Conservation (phyloP, 306 rosid species). For the Casuarina equisetifolia region DNA sequence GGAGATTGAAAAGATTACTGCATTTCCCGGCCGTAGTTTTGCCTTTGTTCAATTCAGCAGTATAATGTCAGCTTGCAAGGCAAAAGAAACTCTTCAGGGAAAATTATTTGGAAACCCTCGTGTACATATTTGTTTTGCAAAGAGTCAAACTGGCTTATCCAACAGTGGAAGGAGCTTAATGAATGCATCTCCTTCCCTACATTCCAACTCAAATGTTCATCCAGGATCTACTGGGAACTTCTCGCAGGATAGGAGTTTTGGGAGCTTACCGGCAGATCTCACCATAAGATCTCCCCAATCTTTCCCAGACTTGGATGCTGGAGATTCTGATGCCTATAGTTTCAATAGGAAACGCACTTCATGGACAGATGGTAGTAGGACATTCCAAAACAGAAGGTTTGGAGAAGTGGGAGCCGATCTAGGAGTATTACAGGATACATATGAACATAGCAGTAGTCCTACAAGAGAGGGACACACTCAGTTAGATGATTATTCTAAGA, state of each 20-base stretch:
- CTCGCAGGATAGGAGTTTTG: conserved; percentile 42
- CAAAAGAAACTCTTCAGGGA: conserved; percentile 76
- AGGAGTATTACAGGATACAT: conserved; percentile 51
- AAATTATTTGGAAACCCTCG: conserved; percentile 94
- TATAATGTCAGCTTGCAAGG: conserved; percentile 68
- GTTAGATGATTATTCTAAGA: conserved; percentile 48
- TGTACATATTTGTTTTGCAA: conserved; percentile 92
- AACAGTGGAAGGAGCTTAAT: conserved; percentile 61
- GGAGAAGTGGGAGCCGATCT: conserved; percentile 56
- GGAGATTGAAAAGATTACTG: conserved; percentile 80
- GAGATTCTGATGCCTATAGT: conserved; percentile 57
- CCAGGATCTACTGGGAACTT: conserved; percentile 55
- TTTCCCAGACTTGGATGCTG: conserved; percentile 45
- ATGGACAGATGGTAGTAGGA: conserved; percentile 49
- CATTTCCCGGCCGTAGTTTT: conserved; percentile 94
- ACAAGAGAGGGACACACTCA: conserved; percentile 55
- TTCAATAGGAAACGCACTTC: conserved; percentile 47
- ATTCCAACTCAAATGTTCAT: conserved; percentile 43
- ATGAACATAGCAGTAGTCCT: conserved; percentile 59
- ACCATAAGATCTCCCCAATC: conserved; percentile 51
- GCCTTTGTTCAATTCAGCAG: conserved; percentile 87
- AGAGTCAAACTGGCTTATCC: conserved; percentile 77
- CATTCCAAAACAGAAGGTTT: conserved; percentile 56
- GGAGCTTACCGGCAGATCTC: conserved; percentile 48
- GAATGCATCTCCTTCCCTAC: conserved; percentile 59